Evolutionary conservation across 2,329 filamentous ascomycete genomes (phyloP).

Genomic region (Xylaria sp.): DNA sequence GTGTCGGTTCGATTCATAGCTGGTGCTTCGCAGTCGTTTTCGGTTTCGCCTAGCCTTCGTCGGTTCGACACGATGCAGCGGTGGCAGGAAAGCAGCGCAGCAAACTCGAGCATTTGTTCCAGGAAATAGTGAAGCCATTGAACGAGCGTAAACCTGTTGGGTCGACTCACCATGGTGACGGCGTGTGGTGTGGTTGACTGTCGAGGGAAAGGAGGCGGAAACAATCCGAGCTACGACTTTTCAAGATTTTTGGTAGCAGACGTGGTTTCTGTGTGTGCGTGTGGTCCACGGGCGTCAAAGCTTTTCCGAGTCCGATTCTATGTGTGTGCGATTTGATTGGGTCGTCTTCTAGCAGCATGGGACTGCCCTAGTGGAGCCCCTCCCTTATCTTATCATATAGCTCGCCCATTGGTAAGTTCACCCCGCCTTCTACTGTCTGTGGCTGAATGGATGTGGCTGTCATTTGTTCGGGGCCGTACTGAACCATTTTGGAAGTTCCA

Average conservation of each 20-base stretch:
- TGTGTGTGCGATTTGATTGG: constrained; percentile 34
- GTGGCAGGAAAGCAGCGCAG: constrained; percentile 1
- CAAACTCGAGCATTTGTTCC: constrained; percentile 39
- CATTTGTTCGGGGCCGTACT: not conserved
- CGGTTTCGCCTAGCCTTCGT: not conserved
- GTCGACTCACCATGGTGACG: constrained; percentile 40
- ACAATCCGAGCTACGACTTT: constrained; percentile 37
- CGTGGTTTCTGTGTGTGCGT: constrained; percentile 40
- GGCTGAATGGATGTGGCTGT: constrained; percentile 32
- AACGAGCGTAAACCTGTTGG: constrained; percentile 8
- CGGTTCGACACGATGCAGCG: constrained; percentile 18
- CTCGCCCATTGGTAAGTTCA: not conserved
- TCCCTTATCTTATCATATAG: constrained; percentile 37
- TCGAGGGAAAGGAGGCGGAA: constrained; percentile 39
- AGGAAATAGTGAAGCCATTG: constrained; percentile 28
- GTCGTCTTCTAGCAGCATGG: constrained; percentile 16
- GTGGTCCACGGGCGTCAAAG: constrained; percentile 32
- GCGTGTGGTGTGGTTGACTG: constrained; percentile 38
- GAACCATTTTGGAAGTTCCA: not conserved
- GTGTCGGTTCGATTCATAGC: not conserved
- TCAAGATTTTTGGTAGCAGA: constrained; percentile 40
- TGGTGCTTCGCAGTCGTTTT: constrained; percentile 1
- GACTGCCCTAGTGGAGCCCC: constrained; percentile 38
- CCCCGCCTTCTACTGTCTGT: constrained; percentile 28
- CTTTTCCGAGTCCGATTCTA: constrained; percentile 38